phyloP scores from a whole-genome alignment of 805 yeast species.

The Metschnikowia koreensis region DNA sequence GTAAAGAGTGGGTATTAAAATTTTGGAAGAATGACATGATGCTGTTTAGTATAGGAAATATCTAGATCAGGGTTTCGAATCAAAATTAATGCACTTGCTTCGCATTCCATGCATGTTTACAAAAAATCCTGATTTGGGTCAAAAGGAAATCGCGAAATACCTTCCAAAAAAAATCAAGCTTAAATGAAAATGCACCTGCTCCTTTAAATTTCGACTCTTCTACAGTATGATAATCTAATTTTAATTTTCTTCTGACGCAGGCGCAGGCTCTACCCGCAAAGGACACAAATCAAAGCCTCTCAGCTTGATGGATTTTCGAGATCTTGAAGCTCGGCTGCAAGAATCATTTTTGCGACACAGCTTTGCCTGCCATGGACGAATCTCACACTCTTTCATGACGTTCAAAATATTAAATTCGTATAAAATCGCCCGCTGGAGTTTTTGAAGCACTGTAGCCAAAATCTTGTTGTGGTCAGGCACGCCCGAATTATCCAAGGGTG shows the following conservation, averaged over 20 bases:
- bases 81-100: neutral
- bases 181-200: no score
- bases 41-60: neutral
- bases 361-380: slow-evolving; percentile 3
- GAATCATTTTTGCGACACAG: slow-evolving; percentile 5
- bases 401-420: slow-evolving; percentile 22
- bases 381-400: slow-evolving; percentile 20
- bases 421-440: slow-evolving; percentile 16
- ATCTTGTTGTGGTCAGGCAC: slow-evolving; percentile 9
- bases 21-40: slow-evolving; percentile 42
- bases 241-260: neutral
- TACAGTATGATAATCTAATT: neutral
- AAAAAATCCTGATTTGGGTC: slow-evolving; percentile 13
- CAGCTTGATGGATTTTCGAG: slow-evolving; percentile 6
- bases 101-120: slow-evolving; percentile 15
- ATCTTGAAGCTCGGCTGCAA: neutral
- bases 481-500: slow-evolving; percentile 9
- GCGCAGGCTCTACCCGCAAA: slow-evolving; percentile 3
- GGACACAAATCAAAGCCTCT: slow-evolving; percentile 9
- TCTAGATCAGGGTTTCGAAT: neutral
- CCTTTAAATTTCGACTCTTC: neutral
- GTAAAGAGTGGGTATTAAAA: slow-evolving; percentile 43
- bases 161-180: neutral
- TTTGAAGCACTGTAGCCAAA: slow-evolving; percentile 11
- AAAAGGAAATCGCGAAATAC: slow-evolving; percentile 5